Conservation (phyloP, 1,284 basidiomycete species). For the Dichomitus squalens region DNA sequence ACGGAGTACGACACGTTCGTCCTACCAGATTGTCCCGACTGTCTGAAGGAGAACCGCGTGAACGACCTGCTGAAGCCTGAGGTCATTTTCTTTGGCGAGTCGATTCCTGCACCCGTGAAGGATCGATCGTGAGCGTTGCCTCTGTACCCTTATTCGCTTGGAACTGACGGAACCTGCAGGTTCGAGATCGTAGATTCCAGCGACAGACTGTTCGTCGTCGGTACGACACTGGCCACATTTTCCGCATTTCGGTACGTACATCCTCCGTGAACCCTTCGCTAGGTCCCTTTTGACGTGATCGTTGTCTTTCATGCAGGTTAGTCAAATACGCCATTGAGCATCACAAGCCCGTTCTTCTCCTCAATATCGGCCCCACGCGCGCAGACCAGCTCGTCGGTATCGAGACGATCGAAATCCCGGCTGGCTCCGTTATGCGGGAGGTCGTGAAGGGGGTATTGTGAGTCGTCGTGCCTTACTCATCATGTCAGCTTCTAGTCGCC, state of each 20-base stretch:
- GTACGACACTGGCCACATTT: conserved; percentile 90
- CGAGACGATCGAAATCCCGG: conserved; percentile 76
- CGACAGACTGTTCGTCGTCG: conserved; percentile 77
- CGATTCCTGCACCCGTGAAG: conserved; percentile 64
- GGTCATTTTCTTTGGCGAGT: conserved; percentile 90
- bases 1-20: conserved; percentile 76
- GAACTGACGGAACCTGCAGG: conserved; percentile 38
- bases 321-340: conserved; percentile 79
- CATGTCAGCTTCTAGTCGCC: too few relatives aligned
- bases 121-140: conserved; percentile 67
- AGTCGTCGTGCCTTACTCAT: conserved; percentile 33
- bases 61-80: conserved; percentile 77
- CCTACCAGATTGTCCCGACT: conserved; percentile 77
- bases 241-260: conserved; percentile 76
- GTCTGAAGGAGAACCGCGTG: conserved; percentile 53
- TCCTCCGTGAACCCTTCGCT: neutral
- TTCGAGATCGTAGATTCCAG: conserved; percentile 61
- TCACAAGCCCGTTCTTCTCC: conserved; percentile 75
- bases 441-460: conserved; percentile 61
- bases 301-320: neutral
- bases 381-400: conserved; percentile 76
- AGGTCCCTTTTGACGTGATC: neutral
- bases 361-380: conserved; percentile 87
- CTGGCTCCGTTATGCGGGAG: conserved; percentile 68
- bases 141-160: neutral